phyloP scores from a whole-genome alignment of 73 alveolate species.

The Stentor roeselii region DNA sequence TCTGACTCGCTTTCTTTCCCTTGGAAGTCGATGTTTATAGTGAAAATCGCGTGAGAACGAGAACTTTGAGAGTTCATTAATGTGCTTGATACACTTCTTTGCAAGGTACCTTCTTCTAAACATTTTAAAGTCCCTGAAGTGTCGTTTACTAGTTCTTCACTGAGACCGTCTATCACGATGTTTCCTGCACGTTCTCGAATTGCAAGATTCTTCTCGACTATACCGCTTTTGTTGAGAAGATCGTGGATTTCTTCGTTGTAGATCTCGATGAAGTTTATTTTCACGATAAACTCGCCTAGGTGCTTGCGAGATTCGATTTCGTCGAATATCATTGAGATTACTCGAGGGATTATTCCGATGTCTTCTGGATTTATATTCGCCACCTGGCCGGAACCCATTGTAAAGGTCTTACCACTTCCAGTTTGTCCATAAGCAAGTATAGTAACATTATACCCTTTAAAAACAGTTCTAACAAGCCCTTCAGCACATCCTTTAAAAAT shows the following conservation, averaged over 20 bases:
- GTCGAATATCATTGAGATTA: conserved; percentile 75
- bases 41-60: conserved; percentile 95
- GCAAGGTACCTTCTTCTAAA: conserved; percentile 80
- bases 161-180: conserved; percentile 70
- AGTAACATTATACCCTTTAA: conserved; percentile 95
- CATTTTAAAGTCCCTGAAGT: conserved; percentile 79
- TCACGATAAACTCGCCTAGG: conserved; percentile 69
- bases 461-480: conserved; percentile 76
- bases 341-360: conserved; percentile 92
- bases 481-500: conserved; percentile 82
- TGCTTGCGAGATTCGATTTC: conserved; percentile 72
- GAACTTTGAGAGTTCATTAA: conserved; percentile 83
- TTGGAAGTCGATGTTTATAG: conserved; percentile 74
- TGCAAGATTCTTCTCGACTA: conserved; percentile 6
- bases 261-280: conserved; percentile 87
- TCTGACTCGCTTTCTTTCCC: conserved; percentile 56
- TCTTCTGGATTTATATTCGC: conserved; percentile 64
- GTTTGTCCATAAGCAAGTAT: conserved; percentile 98
- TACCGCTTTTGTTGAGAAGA: conserved; percentile 61
- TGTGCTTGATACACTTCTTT: conserved; percentile 88
- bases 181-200: conserved; percentile 68
- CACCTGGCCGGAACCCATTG: conserved; percentile 92
- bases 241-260: conserved; percentile 95
- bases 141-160: conserved; percentile 70
- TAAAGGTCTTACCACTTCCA: conserved; percentile 96